These are phyloP conservation scores for Melocanna baccifera DNA, from an alignment of 176 grass and related monocot species.

Conservation along the genomic window DNA sequence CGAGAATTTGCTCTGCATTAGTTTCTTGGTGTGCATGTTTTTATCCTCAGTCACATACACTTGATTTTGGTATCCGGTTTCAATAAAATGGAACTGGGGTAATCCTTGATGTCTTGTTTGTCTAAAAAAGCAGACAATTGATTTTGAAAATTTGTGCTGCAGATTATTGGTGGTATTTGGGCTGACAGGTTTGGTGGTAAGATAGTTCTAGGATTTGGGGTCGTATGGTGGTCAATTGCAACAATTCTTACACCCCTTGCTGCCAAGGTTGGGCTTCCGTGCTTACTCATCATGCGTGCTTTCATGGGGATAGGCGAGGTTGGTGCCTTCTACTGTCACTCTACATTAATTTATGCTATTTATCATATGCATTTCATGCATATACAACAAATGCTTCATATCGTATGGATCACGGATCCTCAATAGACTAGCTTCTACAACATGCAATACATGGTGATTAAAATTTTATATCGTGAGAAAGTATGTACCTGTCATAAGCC, in stretches of 20 bases:
- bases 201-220: slow-evolving; percentile 81
- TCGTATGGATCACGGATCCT: not conserved
- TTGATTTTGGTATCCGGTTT: not conserved
- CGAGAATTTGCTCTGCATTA: not conserved
- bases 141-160: slow-evolving; percentile 22
- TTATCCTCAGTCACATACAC: not conserved
- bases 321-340: slow-evolving; percentile 32
- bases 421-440: not conserved
- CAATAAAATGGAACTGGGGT: not conserved
- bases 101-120: not conserved
- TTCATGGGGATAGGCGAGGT: slow-evolving; percentile 99
- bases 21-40: not conserved
- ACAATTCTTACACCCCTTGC: slow-evolving; percentile 88
- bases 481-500: not conserved
- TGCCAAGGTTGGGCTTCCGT: slow-evolving; percentile 87
- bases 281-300: slow-evolving; percentile 73
- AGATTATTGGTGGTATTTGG: slow-evolving; percentile 98
- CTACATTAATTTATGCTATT: slow-evolving; percentile 17
- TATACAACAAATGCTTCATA: not conserved
- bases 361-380: not conserved
- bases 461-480: not conserved
- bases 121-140: not conserved
- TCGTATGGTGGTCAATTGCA: slow-evolving; percentile 95
- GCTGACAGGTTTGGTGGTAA: slow-evolving; percentile 90
- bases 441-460: not conserved